These are phyloP conservation scores for Endocalyx cinctus DNA, from an alignment of 2,329 filamentous ascomycete species.

Conservation along the genomic window DNA sequence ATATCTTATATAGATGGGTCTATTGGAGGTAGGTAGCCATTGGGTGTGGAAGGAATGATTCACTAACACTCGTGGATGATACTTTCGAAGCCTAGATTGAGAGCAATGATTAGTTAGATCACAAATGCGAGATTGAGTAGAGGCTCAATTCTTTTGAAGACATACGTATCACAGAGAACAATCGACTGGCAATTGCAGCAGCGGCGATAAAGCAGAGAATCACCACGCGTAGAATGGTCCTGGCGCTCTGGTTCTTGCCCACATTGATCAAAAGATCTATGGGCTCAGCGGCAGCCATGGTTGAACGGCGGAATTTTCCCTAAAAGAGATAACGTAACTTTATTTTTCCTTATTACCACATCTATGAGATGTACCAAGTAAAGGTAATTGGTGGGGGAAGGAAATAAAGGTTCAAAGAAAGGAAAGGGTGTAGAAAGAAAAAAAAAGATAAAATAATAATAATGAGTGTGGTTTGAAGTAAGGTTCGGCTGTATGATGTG, in stretches of 20 bases:
- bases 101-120: slow-evolving; percentile 8
- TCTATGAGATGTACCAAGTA: too few species aligned
- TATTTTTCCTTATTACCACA: too few species aligned
- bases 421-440: too few species aligned
- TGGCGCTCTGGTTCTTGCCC: slow-evolving; percentile 75
- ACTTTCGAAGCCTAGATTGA: slow-evolving; percentile 79
- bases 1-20: slow-evolving; percentile 15
- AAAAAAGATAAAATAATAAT: too few species aligned
- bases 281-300: slow-evolving; percentile 32
- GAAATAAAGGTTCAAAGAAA: too few species aligned
- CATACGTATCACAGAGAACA: slow-evolving; percentile 98
- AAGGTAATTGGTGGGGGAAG: too few species aligned
- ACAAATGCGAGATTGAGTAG: neutral
- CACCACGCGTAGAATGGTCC: slow-evolving; percentile 79
- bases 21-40: slow-evolving; percentile 8
- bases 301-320: slow-evolving; percentile 25
- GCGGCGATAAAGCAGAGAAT: slow-evolving; percentile 90
- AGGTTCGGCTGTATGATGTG: too few species aligned
- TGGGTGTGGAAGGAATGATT: slow-evolving; percentile 3
- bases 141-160: slow-evolving; percentile 16
- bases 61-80: slow-evolving; percentile 98
- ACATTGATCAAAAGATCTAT: slow-evolving; percentile 55
- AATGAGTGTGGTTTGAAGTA: too few species aligned
- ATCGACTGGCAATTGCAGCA: slow-evolving; percentile 84
- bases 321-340: too few species aligned